Percentiles rank a stretch among this genome's conserved stretches.
phyloP scores from a whole-genome alignment of 116 monocot genomes.

The Trichopus zeylanicus region DNA sequence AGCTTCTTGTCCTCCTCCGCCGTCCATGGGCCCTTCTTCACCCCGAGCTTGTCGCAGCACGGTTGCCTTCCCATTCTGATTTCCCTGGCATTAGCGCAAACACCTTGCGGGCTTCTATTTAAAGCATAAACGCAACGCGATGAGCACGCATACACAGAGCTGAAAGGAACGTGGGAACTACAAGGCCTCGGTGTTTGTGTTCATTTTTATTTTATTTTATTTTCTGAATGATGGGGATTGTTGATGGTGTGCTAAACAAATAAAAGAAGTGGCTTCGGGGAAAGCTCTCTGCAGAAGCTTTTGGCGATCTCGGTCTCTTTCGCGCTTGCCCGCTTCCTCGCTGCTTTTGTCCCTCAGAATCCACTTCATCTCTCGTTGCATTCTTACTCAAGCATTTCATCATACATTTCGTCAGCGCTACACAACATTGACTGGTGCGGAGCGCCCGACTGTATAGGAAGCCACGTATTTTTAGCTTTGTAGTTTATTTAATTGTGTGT shows the following conservation, averaged over 20 bases:
- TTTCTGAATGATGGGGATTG: slow-evolving; percentile 11
- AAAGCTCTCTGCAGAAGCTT: too few relatives aligned
- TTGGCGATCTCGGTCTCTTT: too few relatives aligned
- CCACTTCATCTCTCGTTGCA: slow-evolving; percentile 6
- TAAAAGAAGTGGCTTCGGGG: too few relatives aligned
- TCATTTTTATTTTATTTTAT: background rate
- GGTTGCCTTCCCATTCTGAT: slow-evolving; percentile 75
- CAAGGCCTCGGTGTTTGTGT: slow-evolving; percentile 8
- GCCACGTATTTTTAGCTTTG: background rate
- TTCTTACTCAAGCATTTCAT: slow-evolving; percentile 36
- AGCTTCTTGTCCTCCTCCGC: slow-evolving; percentile 85
- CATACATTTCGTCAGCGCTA: slow-evolving; percentile 32
- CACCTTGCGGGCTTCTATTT: too few relatives aligned
- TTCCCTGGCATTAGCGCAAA: background rate
- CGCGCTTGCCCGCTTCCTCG: too few relatives aligned
- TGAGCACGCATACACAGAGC: background rate
- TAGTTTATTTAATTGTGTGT: background rate
- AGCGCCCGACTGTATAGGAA: background rate
- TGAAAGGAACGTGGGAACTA: slow-evolving; percentile 42
- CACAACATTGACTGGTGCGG: background rate
- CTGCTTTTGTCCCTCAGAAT: background rate
- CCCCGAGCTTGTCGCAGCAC: slow-evolving; percentile 73
- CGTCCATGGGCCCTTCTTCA: slow-evolving; percentile 93
- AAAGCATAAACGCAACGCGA: too few relatives aligned
- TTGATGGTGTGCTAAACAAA: background rate